Evolutionary conservation across 768 basidiomycete genomes (phyloP).

Genomic region (Rhizopogon roseolus): DNA sequence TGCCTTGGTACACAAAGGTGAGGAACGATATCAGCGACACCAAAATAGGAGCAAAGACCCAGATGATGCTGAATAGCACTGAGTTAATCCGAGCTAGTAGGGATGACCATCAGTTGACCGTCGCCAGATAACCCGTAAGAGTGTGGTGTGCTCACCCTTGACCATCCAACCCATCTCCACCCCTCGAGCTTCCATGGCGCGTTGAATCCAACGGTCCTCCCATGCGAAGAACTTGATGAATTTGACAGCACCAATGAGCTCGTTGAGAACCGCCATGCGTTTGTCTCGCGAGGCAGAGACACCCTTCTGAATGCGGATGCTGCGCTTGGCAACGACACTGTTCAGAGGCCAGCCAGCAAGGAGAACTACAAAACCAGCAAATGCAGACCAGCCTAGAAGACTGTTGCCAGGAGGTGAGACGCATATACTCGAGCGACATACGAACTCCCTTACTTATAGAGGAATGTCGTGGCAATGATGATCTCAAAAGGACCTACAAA

Average conservation of each 20-base stretch:
- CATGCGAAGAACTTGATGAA: constrained; percentile 42
- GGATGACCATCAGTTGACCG: neutral
- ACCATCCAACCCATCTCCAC: constrained; percentile 36
- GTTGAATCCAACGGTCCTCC: constrained; percentile 39
- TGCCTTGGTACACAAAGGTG: constrained; percentile 64
- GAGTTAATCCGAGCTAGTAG: constrained; percentile 61
- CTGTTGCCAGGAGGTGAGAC: constrained; percentile 24
- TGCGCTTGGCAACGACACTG: constrained; percentile 31
- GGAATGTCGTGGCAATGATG: constrained; percentile 62
- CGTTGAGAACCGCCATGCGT: constrained; percentile 40
- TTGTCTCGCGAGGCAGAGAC: constrained; percentile 32
- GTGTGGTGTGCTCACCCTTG: neutral
- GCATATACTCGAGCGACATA: neutral
- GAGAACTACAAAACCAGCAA: constrained; percentile 54
- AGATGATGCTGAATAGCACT: constrained; percentile 66
- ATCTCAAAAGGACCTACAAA: constrained; percentile 69
- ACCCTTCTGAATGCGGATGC: constrained; percentile 32
- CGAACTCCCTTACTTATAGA: constrained; percentile 56
- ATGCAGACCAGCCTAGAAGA: constrained; percentile 64
- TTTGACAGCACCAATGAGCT: constrained; percentile 36
- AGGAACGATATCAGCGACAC: constrained; percentile 81
- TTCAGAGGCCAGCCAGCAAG: constrained; percentile 49
- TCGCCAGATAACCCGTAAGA: neutral
- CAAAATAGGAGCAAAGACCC: constrained; percentile 72
- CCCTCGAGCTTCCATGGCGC: constrained; percentile 45